phyloP scores from a whole-genome alignment of 768 basidiomycete species.

The Fomitopsis pulvina region DNA sequence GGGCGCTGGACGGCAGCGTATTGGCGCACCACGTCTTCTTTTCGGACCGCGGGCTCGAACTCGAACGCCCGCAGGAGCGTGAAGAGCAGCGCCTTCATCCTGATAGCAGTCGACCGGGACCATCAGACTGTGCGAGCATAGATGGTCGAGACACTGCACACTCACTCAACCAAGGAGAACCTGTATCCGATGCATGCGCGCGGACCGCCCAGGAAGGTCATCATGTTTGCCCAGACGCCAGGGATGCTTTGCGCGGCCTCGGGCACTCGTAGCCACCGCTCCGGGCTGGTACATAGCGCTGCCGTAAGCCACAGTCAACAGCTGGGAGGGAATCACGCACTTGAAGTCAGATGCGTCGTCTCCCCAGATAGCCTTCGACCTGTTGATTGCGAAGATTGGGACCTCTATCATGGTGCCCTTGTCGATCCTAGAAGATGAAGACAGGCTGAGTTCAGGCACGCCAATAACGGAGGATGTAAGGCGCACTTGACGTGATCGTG shows the following conservation, averaged over 20 bases:
- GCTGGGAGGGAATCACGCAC: conserved; percentile 20
- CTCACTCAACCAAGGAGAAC: conserved; percentile 55
- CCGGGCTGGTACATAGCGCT: conserved; percentile 36
- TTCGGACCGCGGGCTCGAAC: conserved; percentile 23
- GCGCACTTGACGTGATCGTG: conserved; percentile 19
- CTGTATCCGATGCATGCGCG: conserved; percentile 61
- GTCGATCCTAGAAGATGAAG: conserved; percentile 10
- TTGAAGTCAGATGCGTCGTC: conserved; percentile 53
- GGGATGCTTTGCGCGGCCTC: conserved; percentile 41
- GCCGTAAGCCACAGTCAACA: conserved; percentile 5
- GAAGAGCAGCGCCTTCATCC: conserved; percentile 20
- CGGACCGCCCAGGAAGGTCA: conserved; percentile 61
- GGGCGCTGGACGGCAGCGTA: conserved; percentile 19
- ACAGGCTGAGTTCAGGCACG: conserved; percentile 15
- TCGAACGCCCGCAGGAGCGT: conserved; percentile 24
- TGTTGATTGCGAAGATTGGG: conserved; percentile 48
- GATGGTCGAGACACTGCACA: no score
- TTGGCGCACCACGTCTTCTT: conserved; percentile 15
- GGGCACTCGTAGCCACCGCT: conserved; percentile 49
- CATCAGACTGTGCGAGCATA: no score
- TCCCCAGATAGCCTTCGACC: conserved; percentile 50
- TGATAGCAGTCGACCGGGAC: not conserved
- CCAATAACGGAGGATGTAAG: conserved; percentile 15
- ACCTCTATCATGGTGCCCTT: conserved; percentile 31
- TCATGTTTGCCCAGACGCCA: conserved; percentile 51